Evolutionary conservation across 306 rosid genomes (phyloP).

Genomic region (Sechiopsis laciniata): DNA sequence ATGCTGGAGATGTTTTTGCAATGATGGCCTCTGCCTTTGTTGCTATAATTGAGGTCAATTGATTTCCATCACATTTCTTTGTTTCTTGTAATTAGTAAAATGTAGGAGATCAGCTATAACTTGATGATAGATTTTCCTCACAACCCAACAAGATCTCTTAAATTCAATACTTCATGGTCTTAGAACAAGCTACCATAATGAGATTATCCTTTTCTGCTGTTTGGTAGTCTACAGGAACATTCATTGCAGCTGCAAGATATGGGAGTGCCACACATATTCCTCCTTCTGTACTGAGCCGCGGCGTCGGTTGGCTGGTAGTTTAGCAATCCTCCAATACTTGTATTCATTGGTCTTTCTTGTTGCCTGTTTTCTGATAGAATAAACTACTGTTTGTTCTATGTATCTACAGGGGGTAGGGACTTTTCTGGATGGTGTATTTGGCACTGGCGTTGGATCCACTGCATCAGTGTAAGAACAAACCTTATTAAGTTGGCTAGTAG

Average conservation of each 20-base stretch:
- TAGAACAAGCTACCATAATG: conserved; percentile 8
- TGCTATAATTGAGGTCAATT: conserved; percentile 62
- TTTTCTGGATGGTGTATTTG: conserved; percentile 64
- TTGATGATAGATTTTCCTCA: neutral
- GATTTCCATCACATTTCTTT: conserved; percentile 8
- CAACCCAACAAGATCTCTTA: too few species aligned
- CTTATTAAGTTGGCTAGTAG: too few species aligned
- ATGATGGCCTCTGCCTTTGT: conserved; percentile 70
- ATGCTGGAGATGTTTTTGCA: conserved; percentile 66
- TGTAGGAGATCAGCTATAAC: neutral
- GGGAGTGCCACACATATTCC: conserved; percentile 80
- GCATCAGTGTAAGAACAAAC: conserved; percentile 66
- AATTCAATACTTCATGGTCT: neutral
- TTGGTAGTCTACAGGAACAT: conserved; percentile 69
- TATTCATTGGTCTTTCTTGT: neutral
- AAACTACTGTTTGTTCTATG: neutral
- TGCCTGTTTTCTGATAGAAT: neutral
- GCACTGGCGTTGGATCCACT: conserved; percentile 60
- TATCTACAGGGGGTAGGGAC: conserved; percentile 61
- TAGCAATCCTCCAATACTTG: conserved; percentile 16
- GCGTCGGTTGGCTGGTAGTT: conserved; percentile 86
- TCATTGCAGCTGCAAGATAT: conserved; percentile 74
- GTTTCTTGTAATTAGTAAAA: neutral
- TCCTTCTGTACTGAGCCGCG: conserved; percentile 75
- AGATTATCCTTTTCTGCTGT: conserved; percentile 17